A percentile compares a stretch with the other conserved stretches of the same genome.
These are phyloP conservation scores for Arthrobotrys sphaeroides DNA, from an alignment of 2,329 filamentous ascomycete genomes.

Conservation along the genomic window DNA sequence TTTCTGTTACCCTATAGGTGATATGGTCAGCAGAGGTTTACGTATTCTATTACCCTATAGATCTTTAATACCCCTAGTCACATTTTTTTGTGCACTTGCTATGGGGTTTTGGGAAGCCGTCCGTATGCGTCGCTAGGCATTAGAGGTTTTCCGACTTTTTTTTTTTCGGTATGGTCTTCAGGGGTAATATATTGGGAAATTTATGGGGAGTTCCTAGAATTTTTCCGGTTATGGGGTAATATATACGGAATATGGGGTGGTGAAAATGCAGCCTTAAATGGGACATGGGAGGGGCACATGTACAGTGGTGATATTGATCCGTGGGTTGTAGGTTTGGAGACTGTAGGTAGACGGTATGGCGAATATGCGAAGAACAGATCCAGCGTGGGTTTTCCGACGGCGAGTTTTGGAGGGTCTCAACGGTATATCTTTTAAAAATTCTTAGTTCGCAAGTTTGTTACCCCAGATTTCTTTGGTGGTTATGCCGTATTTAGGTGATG, in stretches of 20 bases:
- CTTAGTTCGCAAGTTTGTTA: neutral
- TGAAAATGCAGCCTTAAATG: conserved; percentile 42
- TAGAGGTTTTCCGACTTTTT: conserved; percentile 5
- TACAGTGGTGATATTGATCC: neutral
- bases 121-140: conserved; percentile 37
- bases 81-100: too few relatives aligned
- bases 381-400: conserved; percentile 41
- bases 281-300: neutral
- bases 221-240: neutral
- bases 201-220: conserved; percentile 8
- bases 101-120: conserved; percentile 46
- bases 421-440: conserved; percentile 1
- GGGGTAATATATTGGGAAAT: conserved; percentile 20
- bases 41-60: conserved; percentile 54
- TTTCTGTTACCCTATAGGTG: conserved; percentile 54
- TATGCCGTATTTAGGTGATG: neutral
- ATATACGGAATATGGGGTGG: too few relatives aligned
- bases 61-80: too few relatives aligned
- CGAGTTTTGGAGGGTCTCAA: too few relatives aligned
- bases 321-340: too few relatives aligned
- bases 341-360: too few relatives aligned
- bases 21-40: conserved; percentile 23
- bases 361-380: conserved; percentile 8
- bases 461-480: conserved; percentile 5
- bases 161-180: conserved; percentile 11